Evolutionary conservation across 345 rosid species (phyloP).

Genomic region (Adansonia digitata): DNA sequence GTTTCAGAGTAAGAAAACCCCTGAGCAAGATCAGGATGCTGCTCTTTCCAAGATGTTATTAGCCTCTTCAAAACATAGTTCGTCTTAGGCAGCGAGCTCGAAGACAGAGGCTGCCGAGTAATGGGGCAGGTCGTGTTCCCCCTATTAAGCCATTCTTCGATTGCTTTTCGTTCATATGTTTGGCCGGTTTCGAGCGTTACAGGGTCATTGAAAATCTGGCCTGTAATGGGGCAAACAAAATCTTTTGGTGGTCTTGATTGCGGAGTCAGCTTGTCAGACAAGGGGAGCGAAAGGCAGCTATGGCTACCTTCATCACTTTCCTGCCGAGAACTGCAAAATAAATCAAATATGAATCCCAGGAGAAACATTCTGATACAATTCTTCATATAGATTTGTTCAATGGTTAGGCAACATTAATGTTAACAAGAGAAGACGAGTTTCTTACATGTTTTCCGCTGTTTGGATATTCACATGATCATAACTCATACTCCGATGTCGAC

Average conservation of each 20-base stretch:
- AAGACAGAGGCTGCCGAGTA: constrained; percentile 46
- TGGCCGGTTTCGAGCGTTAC: constrained; percentile 75
- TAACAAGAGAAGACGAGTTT: no score
- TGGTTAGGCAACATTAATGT: no score
- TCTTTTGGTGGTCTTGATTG: constrained; percentile 56
- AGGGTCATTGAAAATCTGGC: constrained; percentile 56
- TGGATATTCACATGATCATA: constrained; percentile 27
- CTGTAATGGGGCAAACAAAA: constrained; percentile 65
- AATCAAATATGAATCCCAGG: neutral
- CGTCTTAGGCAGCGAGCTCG: constrained; percentile 51
- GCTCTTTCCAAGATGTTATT: constrained; percentile 62
- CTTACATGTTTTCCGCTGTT: constrained; percentile 33
- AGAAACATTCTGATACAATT: neutral
- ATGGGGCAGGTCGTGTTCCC: constrained; percentile 63
- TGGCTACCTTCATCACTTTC: constrained; percentile 40
- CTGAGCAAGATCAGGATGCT: constrained; percentile 58
- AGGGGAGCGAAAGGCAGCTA: constrained; percentile 39
- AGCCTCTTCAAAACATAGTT: constrained; percentile 63
- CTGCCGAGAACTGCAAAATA: constrained; percentile 27
- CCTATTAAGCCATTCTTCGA: constrained; percentile 60
- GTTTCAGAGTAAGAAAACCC: constrained; percentile 52
- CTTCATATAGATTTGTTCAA: neutral
- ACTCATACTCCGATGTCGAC: constrained; percentile 22
- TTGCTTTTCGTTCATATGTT: constrained; percentile 68
- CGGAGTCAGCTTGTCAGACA: constrained; percentile 40